phyloP scores from a whole-genome alignment of 495 filamentous ascomycete genomes.

The Penicillium bialowiezense region DNA sequence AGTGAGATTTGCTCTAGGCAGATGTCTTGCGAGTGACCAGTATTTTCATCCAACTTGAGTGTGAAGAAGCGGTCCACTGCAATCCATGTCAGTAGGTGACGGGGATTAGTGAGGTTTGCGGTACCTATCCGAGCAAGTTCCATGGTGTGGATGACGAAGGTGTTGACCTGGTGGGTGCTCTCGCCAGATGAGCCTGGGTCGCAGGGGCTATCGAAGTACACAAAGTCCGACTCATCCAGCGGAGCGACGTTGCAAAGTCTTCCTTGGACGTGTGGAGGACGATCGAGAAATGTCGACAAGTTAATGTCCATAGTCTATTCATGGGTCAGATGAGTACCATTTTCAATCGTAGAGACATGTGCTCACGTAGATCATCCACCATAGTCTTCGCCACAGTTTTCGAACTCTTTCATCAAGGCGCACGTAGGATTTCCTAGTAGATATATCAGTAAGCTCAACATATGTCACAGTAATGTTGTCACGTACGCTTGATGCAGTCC shows the following conservation, averaged over 20 bases:
- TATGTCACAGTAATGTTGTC: neutral
- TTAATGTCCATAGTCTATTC: conserved; percentile 10
- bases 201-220: neutral
- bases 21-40: conserved; percentile 9
- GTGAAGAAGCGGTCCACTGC: conserved; percentile 12
- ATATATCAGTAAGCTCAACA: neutral
- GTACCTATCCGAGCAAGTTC: conserved; percentile 11
- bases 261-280: conserved; percentile 10
- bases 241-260: conserved; percentile 12
- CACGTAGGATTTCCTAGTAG: conserved; percentile 7
- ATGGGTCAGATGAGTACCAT: neutral
- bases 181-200: neutral
- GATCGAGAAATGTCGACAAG: conserved; percentile 12
- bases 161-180: neutral
- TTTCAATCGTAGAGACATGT: neutral
- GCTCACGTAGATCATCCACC: conserved; percentile 15
- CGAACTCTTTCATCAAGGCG: conserved; percentile 2
- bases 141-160: conserved; percentile 3
- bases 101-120: neutral
- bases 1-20: conserved; percentile 10
- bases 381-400: conserved; percentile 8
- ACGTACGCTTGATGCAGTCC: conserved; percentile 24
- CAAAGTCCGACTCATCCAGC: conserved; percentile 8
- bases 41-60: conserved; percentile 9
- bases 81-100: neutral